phyloP scores from a whole-genome alignment of 345 rosid genomes.

The Eutrema japonicum region DNA sequence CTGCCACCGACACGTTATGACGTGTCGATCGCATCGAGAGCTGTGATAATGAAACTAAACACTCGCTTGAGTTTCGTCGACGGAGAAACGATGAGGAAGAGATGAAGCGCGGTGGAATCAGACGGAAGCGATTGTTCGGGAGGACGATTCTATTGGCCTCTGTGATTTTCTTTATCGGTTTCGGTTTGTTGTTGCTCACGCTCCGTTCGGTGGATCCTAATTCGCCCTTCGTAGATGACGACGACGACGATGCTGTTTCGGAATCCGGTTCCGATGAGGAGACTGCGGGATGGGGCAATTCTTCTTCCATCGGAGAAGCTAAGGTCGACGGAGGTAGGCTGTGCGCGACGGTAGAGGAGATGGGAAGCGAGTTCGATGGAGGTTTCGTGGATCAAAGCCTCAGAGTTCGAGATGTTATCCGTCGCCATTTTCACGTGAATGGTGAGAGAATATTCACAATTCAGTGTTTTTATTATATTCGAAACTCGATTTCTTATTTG shows the following conservation, averaged over 20 bases:
- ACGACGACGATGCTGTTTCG: conserved; percentile 33
- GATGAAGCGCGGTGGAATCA: conserved; percentile 52
- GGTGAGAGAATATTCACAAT: conserved; percentile 50
- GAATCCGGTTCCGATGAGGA: conserved; percentile 35
- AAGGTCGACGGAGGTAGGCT: conserved; percentile 42
- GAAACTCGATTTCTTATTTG: conserved; percentile 1
- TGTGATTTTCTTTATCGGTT: conserved; percentile 49
- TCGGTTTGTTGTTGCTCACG: conserved; percentile 58
- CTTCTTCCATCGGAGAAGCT: conserved; percentile 19
- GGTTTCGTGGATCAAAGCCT: conserved; percentile 65
- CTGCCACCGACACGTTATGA: conserved; percentile 37
- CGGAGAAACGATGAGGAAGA: conserved; percentile 29
- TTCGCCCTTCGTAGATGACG: conserved; percentile 40
- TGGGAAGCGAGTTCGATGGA: conserved; percentile 76
- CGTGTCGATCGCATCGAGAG: conserved; percentile 21
- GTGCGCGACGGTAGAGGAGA: conserved; percentile 94
- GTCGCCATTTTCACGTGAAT: conserved; percentile 58
- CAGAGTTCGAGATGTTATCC: conserved; percentile 61
- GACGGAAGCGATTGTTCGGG: conserved; percentile 55
- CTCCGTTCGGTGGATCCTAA: conserved; percentile 61
- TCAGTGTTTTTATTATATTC: not conserved
- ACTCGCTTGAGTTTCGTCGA: conserved; percentile 16
- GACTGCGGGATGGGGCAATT: conserved; percentile 14
- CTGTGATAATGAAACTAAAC: not conserved
- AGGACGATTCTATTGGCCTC: conserved; percentile 48